Base-by-base conservation (phyloP, 2,329 filamentous ascomycete species). In the Ophiostoma sp. region DNA sequence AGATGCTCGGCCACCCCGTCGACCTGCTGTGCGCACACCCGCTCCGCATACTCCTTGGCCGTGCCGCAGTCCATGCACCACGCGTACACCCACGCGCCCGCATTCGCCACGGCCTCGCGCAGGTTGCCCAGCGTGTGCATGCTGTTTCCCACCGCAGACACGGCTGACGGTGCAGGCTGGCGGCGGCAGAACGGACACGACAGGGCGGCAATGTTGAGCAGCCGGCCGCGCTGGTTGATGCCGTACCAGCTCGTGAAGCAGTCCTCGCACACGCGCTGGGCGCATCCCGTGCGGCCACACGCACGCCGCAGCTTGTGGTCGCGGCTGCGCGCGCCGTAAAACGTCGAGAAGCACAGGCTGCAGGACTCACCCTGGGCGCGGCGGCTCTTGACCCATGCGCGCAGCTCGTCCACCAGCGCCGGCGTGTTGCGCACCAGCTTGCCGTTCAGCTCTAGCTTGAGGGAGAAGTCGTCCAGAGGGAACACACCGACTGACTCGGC, bases 111-210 rank as follows among this genome's bases (percentile, higher is more conserved):
- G 0, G 82, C 83, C 0, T 74, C 73, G 1, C 74, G 74, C 33
- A 84, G 71, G 48, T 81, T 77, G 1, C 76, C 78, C 3, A 85
- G 75, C 15, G 60, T 36, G 31, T 64, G 60, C 15, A 64, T 64
- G 60, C 10, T n/a, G 17, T 64, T 35, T 33, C 77, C 77, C 23
- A 41, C n/a, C 27, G 73, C 72, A 0, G 78, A 75, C 1, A 83
- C 73, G 1, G 78, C 79, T 68, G 77, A 77, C 4, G 79, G 74
- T 1, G 78, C 77, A 0, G 83, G 83, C 62, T 74, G 76, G 0
- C 83, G 79, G 33, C 83, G 78, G 71, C 83, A 86, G 76, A 85
- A 85, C 0, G 83, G 83, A 71, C 83, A 85, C 1, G 75, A 77
- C 4, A 86, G 79, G 0, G 84, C 82, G 0, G 83, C 81, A 0